Conservation (phyloP, 2,329 filamentous ascomycete genomes). For the Cladobotryum mycophilum region DNA sequence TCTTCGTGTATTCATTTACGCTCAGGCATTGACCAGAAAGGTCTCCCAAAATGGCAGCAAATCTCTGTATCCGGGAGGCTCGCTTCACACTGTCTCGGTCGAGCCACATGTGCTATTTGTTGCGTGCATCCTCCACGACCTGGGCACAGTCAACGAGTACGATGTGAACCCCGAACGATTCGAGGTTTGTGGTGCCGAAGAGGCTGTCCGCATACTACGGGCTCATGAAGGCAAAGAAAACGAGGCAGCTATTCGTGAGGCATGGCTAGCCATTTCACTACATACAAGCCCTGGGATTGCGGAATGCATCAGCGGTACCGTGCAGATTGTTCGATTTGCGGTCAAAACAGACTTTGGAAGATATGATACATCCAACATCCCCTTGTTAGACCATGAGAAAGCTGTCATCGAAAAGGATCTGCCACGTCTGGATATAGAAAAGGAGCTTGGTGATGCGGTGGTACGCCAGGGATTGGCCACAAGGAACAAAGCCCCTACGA, state of each 20-base stretch:
- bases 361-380: neutral
- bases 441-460: constrained; percentile 4
- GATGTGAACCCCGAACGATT: constrained; percentile 6
- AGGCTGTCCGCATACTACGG: constrained; percentile 2
- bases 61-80: neutral
- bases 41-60: neutral
- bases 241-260: constrained; percentile 2
- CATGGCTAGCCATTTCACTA: constrained; percentile 8
- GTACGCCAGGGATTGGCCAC: constrained; percentile 1
- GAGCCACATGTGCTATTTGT: constrained; percentile 9
- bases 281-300: constrained; percentile 4
- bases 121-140: constrained; percentile 8
- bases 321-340: constrained; percentile 7
- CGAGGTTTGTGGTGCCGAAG: constrained; percentile 3
- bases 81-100: neutral
- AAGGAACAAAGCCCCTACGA: neutral
- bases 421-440: constrained; percentile 6
- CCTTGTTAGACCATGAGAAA: constrained; percentile 1
- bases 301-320: constrained; percentile 3
- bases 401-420: constrained; percentile 3
- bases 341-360: constrained; percentile 2
- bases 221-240: neutral
- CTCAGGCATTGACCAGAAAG: constrained; percentile 1
- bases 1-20: constrained; percentile 7
- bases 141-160: constrained; percentile 4